Base-by-base conservation (phyloP, 2,329 filamentous ascomycete species). In the Hypoxylon sp. region DNA sequence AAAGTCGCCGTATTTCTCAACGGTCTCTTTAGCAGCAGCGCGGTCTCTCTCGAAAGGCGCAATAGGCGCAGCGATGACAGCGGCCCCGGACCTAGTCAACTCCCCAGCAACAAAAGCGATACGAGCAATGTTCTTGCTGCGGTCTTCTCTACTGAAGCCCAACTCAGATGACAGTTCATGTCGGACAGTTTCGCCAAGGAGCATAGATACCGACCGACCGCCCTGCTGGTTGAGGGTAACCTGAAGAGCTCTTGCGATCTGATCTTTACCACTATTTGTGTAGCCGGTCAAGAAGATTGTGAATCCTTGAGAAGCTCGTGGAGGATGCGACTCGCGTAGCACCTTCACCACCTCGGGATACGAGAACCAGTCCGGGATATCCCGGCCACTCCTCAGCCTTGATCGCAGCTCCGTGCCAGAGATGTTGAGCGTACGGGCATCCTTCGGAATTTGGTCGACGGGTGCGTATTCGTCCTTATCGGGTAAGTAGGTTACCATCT, bases 361-460 rank as follows among this genome's bases (percentile, higher is more conserved):
- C 33, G 96, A 98, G 88, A 99, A 99, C 96, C 96, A 99, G 83
- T 97, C 94, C 75, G 96, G 96, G 76, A 99, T 99, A 75, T 97
- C 94, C 76, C 93, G 93, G 75, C 96, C 96, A 68, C 92, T 97
- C 78, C 92, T 91, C 72, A 99, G 91, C 76, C 96, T 93, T 78
- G 92, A 89, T 78, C 96, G 94, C 78, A 99, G 93, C 86, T 99
- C 96, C 68, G 92, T 94, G 68, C 91, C 91, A 39, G 91, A 94
- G 81, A 95, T 95, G 85, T 95, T 93, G 74, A 94, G 88, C 57
- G 95, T 98, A 81, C 93, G 93, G 78, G 92, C 87, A 73, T 93
- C 94, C 78, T 90, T 85, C 76, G 91, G 85, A 70, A 99, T 95
- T 85, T 98, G 89, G 83, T 99, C 93, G 81, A 94, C 90, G 63